Evolutionary conservation across 139 green algal species (phyloP).

Genomic region (Micractinium sp.): DNA sequence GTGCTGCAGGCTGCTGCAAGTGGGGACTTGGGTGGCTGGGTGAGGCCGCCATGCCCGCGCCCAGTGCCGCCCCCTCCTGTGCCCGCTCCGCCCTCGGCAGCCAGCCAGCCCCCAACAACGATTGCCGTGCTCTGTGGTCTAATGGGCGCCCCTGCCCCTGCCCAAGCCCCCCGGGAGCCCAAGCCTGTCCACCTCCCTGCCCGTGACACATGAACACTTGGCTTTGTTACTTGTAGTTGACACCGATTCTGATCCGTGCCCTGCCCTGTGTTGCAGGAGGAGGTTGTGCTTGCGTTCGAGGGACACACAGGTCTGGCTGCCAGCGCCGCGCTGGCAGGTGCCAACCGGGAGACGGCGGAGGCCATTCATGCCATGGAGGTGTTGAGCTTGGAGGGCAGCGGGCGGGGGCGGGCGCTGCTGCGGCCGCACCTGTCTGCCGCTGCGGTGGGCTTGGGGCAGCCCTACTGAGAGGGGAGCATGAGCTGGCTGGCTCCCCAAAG

Average conservation of each 20-base stretch:
- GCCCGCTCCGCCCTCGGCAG: too few relatives aligned
- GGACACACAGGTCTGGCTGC: neutral
- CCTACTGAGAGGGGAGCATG: neutral
- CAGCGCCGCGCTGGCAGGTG: neutral
- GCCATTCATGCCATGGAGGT: constrained; percentile 22
- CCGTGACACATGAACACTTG: too few relatives aligned
- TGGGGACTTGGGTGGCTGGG: too few relatives aligned
- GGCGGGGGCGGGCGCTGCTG: constrained; percentile 25
- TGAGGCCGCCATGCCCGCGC: neutral
- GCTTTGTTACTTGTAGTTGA: neutral
- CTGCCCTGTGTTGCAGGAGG: constrained; percentile 12
- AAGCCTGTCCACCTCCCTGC: too few relatives aligned
- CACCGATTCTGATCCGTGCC: neutral
- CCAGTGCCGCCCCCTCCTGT: too few relatives aligned
- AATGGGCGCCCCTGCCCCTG: too few relatives aligned
- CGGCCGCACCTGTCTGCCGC: constrained; percentile 5
- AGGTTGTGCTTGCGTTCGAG: constrained; percentile 28
- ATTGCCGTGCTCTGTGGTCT: neutral
- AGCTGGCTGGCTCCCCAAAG: neutral
- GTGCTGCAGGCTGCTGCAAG: neutral
- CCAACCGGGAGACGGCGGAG: neutral
- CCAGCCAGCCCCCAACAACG: too few relatives aligned
- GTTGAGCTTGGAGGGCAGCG: constrained; percentile 26
- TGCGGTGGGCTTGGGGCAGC: neutral
- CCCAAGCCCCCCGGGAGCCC: too few relatives aligned